Conservation (phyloP, 257 asterid genomes). For the Solanum bulbocastanum region DNA sequence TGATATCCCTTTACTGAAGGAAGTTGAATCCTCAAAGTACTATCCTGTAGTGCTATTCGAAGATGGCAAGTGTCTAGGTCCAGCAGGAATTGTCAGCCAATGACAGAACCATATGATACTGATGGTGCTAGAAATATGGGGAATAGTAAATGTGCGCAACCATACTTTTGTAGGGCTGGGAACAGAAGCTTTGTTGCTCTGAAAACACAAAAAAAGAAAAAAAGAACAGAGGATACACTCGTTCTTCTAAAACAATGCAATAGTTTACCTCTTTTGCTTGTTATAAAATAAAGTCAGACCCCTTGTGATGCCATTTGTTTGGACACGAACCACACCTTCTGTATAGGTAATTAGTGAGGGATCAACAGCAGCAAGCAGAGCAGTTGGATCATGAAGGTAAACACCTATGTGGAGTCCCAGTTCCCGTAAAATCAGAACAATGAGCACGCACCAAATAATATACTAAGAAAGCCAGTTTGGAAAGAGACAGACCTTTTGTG, state of each 20-base stretch:
- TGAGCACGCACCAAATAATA: neutral
- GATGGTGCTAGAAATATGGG: neutral
- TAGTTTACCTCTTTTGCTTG: constrained; percentile 69
- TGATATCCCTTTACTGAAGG: neutral
- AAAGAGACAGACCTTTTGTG: constrained; percentile 53
- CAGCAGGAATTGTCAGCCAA: neutral
- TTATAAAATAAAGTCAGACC: constrained; percentile 82
- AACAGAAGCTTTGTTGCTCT: neutral
- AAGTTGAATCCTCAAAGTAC: neutral
- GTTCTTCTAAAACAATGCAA: neutral
- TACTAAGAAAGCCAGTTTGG: neutral
- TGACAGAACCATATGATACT: neutral
- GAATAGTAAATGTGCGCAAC: neutral
- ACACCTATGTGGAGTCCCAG: constrained; percentile 44
- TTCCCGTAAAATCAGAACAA: neutral
- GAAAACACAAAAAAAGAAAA: neutral
- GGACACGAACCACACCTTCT: constrained; percentile 92
- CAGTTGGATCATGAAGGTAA: constrained; percentile 89
- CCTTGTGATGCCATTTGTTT: constrained; percentile 72
- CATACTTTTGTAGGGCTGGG: neutral
- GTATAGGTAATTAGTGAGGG: constrained; percentile 73
- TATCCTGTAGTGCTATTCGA: neutral
- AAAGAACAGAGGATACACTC: neutral
- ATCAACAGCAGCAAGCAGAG: constrained; percentile 82
- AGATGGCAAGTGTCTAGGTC: neutral